Evolutionary conservation across 75 land plant genomes (phyloP).

Genomic region (Isoetes taiwanensis): DNA sequence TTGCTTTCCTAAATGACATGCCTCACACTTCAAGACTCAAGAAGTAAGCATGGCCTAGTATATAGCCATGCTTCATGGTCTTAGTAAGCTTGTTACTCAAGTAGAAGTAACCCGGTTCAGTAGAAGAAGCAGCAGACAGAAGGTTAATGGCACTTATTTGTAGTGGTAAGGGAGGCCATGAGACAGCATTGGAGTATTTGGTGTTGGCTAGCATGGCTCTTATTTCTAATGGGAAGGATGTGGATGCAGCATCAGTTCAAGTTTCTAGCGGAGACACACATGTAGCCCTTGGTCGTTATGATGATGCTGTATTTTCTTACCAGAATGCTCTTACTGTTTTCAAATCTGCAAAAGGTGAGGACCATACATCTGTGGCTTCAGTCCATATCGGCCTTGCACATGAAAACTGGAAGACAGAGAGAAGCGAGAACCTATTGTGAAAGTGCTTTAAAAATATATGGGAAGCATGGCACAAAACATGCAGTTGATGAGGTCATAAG

Average conservation of each 20-base stretch:
- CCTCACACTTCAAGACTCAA: no score
- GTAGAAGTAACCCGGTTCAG: slow-evolving; percentile 62
- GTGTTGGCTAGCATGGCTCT: slow-evolving; percentile 68
- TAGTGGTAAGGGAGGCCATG: slow-evolving; percentile 63
- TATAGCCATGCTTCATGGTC: no score
- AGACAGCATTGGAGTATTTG: slow-evolving; percentile 65
- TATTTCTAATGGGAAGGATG: slow-evolving; percentile 46
- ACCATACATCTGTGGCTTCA: slow-evolving; percentile 51
- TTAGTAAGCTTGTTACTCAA: no score
- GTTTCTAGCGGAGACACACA: slow-evolving; percentile 61
- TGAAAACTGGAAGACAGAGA: slow-evolving; percentile 47
- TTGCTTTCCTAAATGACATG: no score
- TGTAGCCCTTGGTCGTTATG: slow-evolving; percentile 41
- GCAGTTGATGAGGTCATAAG: slow-evolving; percentile 44
- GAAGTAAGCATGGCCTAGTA: no score
- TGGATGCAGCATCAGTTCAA: slow-evolving; percentile 61
- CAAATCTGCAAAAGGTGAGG: slow-evolving; percentile 53
- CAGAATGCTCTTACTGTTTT: slow-evolving; percentile 70
- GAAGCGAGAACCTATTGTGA: slow-evolving; percentile 68
- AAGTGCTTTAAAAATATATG: slow-evolving; percentile 54
- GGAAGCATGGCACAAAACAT: slow-evolving; percentile 32
- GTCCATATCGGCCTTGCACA: slow-evolving; percentile 60
- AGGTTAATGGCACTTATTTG: slow-evolving; percentile 73
- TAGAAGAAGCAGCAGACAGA: slow-evolving; percentile 78
- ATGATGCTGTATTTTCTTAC: slow-evolving; percentile 66